Evolutionary conservation across 2,329 filamentous ascomycete species (phyloP), one percentile per base, ranked within the genome.

Genomic region (Fusarium equiseti): DNA sequence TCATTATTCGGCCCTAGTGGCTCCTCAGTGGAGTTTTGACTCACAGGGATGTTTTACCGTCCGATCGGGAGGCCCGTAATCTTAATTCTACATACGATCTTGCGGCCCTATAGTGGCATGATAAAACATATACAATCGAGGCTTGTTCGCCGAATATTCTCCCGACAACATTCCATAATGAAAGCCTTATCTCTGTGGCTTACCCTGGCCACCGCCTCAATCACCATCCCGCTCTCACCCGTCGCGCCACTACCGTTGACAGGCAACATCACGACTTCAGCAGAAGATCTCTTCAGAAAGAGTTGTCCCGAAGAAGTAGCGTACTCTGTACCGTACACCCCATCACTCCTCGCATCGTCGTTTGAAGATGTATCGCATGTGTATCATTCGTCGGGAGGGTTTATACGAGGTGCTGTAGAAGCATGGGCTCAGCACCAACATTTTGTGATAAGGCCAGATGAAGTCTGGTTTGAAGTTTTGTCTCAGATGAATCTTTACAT

Each of bases 401-500:
- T 87, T 66, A 78, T 86, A 22, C 78, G 82, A 20, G 80, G 82
- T 18, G 81, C 81, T 6, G 76, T 86, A 44, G 78, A 83, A 32
- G 85, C 85, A 1, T 87, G 86, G 81, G 83, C 80, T 29, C 75
- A 82, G 51, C 85, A 87, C 59, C 82, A 86, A 61, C 81, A 86
- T 68, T 78, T 88, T 3, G 78, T 81, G 1, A 76, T 88, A 16
- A 81, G 86, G 2, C 86, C 86, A 0, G 86, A 88, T 40, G 86
- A 87, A 55, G 76, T 88, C 31, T 88, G 86, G 86, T 83, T 88
- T 67, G 82, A 86, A 52, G 84, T 88, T 55, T 78, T 88, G 6
- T 79, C 80, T 1, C 86, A 88, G 75, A 76, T 88, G 50, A 84
- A 83, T 71, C 81, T 84, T 56, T 88, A 83, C 74, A 83, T 87